These are phyloP conservation scores for Termitomyces sp. DNA, from an alignment of 768 basidiomycete species.

Conservation along the genomic window DNA sequence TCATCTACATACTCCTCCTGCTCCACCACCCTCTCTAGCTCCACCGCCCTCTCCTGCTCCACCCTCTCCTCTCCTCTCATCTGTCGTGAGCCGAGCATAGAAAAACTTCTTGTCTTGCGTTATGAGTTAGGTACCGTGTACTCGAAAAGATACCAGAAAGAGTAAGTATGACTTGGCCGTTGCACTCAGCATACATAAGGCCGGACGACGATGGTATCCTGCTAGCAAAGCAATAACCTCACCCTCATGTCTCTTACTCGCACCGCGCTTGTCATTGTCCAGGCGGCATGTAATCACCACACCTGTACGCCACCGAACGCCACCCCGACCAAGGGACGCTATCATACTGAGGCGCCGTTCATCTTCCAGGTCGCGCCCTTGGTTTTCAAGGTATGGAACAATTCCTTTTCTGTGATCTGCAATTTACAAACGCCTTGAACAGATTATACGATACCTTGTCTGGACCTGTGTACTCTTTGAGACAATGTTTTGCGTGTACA, in stretches of 20 bases:
- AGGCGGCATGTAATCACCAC: conserved; percentile 37
- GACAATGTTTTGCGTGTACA: conserved; percentile 13
- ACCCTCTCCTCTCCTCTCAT: too few species aligned
- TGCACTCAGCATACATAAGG: conserved; percentile 7
- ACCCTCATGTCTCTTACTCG: conserved; percentile 34
- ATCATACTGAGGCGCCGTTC: conserved; percentile 37
- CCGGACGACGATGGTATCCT: background rate
- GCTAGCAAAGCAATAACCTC: conserved; percentile 2
- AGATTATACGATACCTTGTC: conserved; percentile 17
- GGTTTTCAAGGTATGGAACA: conserved; percentile 34
- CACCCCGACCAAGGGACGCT: conserved; percentile 38
- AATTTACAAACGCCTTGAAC: background rate
- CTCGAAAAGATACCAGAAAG: too few species aligned
- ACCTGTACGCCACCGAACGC: conserved; percentile 47
- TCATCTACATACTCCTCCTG: too few species aligned
- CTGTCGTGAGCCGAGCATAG: too few species aligned
- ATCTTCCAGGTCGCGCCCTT: conserved; percentile 43
- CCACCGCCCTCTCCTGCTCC: too few species aligned
- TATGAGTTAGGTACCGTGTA: too few species aligned
- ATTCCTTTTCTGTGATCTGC: background rate
- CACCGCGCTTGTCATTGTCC: conserved; percentile 32
- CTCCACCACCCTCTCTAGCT: too few species aligned
- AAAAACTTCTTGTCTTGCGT: too few species aligned
- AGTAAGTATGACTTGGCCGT: too few species aligned
- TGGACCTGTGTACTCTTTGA: conserved; percentile 19